Percentiles rank a stretch among this genome's conserved stretches.
Conservation (phyloP, 768 basidiomycete genomes). For the Pleurotus eryngii region DNA sequence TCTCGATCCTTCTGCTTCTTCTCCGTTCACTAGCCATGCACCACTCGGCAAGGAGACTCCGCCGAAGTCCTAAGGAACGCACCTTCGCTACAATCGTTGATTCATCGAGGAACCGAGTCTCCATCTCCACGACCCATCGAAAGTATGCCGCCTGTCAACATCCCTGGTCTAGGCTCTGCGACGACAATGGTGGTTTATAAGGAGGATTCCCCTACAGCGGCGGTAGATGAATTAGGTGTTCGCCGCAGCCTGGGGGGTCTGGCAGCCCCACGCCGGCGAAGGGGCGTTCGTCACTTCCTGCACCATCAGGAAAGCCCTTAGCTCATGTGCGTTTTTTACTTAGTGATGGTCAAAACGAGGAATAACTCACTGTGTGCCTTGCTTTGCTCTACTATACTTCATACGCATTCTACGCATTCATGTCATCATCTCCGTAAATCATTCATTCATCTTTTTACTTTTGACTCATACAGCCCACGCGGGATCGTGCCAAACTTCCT, state of each 20-base stretch:
- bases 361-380: constrained; percentile 42
- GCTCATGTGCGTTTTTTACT: constrained; percentile 82
- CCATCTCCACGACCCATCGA: constrained; percentile 14
- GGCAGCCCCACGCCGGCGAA: neutral
- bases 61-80: constrained; percentile 25
- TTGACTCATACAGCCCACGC: constrained; percentile 58
- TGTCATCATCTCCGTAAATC: constrained; percentile 21
- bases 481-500: constrained; percentile 68
- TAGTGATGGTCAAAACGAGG: constrained; percentile 51
- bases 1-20: constrained; percentile 19
- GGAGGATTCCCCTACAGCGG: constrained; percentile 42
- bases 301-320: constrained; percentile 60
- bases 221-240: constrained; percentile 45
- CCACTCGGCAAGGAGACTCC: constrained; percentile 5
- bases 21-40: constrained; percentile 3
- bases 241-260: constrained; percentile 4
- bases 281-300: constrained; percentile 31
- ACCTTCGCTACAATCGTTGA: constrained; percentile 39
- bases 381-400: constrained; percentile 22
- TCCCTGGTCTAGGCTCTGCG: constrained; percentile 60
- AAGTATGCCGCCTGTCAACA: constrained; percentile 24
- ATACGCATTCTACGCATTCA: constrained; percentile 28
- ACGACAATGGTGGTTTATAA: constrained; percentile 69
- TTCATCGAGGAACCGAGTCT: constrained; percentile 17
- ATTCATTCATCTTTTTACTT: constrained; percentile 19